Evolutionary conservation across 192 early-diverging fungal species (phyloP).

Genomic region (Backusella westeae): DNA sequence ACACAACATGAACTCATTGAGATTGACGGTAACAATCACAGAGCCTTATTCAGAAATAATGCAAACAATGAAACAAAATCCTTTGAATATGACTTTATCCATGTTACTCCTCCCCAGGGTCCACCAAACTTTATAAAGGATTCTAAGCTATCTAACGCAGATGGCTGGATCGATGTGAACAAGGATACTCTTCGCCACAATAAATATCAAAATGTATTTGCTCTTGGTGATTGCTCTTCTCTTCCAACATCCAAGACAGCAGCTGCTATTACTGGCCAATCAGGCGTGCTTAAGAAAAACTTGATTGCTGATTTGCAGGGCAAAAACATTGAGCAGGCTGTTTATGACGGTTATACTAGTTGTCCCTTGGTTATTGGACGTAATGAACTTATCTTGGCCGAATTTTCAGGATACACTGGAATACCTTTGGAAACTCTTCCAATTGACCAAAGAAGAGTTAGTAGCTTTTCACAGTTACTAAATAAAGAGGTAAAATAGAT

Average conservation of each 20-base stretch:
- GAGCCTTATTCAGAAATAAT: slow-evolving; percentile 71
- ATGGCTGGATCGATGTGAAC: slow-evolving; percentile 81
- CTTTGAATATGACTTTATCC: slow-evolving; percentile 77
- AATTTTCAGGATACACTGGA: slow-evolving; percentile 78
- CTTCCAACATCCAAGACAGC: slow-evolving; percentile 90
- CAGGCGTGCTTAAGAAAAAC: slow-evolving; percentile 71
- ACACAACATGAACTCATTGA: slow-evolving; percentile 68
- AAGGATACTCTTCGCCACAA: slow-evolving; percentile 77
- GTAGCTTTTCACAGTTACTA: slow-evolving; percentile 61
- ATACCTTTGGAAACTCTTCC: slow-evolving; percentile 80
- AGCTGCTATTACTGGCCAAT: slow-evolving; percentile 79
- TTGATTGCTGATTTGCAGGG: slow-evolving; percentile 60
- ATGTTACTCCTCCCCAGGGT: slow-evolving; percentile 82
- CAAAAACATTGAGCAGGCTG: slow-evolving; percentile 43
- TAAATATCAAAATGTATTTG: slow-evolving; percentile 74
- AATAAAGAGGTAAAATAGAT: slow-evolving; percentile 63
- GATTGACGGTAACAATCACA: slow-evolving; percentile 58
- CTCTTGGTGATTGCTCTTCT: slow-evolving; percentile 79
- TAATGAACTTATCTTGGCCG: slow-evolving; percentile 80
- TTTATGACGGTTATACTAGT: slow-evolving; percentile 82
- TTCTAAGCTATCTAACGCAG: slow-evolving; percentile 65
- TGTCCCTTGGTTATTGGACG: slow-evolving; percentile 82
- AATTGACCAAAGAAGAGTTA: slow-evolving; percentile 76
- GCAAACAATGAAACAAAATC: slow-evolving; percentile 56
- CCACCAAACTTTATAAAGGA: slow-evolving; percentile 74